Conservation (phyloP, 2,329 filamentous ascomycete species). For the Setomelanomma holmii region DNA sequence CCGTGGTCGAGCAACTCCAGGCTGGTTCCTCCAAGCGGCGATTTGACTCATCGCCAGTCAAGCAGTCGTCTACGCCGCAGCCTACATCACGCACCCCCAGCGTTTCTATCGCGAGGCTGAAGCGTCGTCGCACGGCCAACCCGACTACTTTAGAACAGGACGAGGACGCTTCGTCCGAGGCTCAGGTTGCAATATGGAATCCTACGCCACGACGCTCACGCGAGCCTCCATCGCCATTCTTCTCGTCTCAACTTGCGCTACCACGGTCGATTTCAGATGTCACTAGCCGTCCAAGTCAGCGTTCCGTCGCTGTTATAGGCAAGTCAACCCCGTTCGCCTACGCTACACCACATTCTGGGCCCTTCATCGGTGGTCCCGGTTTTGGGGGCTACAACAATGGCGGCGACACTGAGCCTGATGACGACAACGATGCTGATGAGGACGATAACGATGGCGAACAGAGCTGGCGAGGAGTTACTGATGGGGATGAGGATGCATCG, state of each 20-base stretch:
- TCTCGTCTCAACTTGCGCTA: constrained; percentile 38
- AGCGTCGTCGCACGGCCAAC: constrained; percentile 56
- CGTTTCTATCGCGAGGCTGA: constrained; percentile 37
- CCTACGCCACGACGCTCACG: constrained; percentile 53
- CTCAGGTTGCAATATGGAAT: constrained; percentile 38
- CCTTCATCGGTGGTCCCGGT: constrained; percentile 37
- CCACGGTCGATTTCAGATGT: constrained; percentile 41
- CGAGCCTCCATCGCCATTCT: constrained; percentile 54
- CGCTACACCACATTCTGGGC: constrained; percentile 72
- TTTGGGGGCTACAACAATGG: constrained; percentile 33
- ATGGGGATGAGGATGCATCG: constrained; percentile 36
- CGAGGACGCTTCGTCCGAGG: constrained; percentile 21
- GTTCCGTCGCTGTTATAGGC: constrained; percentile 35
- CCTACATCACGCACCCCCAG: constrained; percentile 47
- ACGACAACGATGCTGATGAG: constrained; percentile 41
- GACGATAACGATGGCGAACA: constrained; percentile 33
- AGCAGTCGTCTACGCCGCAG: constrained; percentile 37
- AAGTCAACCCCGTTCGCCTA: constrained; percentile 70
- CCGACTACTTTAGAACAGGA: constrained; percentile 34
- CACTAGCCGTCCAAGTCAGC: constrained; percentile 54
- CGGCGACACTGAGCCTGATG: constrained; percentile 45
- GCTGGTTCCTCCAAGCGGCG: constrained; percentile 41
- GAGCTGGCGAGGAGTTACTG: constrained; percentile 39
- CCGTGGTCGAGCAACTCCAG: constrained; percentile 28
- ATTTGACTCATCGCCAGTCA: constrained; percentile 35